A percentile compares a stretch with the other conserved stretches of the same genome.
These are phyloP conservation scores for Perkinsus chesapeaki DNA, from an alignment of 169 alveolate genomes.

Conservation along the genomic window DNA sequence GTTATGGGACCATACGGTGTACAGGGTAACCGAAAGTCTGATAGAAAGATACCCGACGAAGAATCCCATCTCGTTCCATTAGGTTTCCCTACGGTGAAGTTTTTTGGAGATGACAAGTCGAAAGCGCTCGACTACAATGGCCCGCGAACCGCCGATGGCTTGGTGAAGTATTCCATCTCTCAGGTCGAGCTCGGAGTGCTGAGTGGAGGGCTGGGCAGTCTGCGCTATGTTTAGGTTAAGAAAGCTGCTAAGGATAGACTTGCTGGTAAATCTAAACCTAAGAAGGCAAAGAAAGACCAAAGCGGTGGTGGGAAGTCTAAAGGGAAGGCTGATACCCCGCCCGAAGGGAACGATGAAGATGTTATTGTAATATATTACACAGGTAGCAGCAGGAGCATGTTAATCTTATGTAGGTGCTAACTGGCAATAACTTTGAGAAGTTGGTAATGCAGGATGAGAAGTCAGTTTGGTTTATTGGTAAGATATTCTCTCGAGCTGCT, in stretches of 20 bases:
- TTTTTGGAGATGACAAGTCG: conserved; percentile 36
- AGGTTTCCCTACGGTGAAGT: conserved; percentile 81
- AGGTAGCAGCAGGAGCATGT: not conserved
- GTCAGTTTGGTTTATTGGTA: conserved; percentile 39
- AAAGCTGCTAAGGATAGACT: conserved; percentile 25
- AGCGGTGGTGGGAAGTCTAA: conserved; percentile 5
- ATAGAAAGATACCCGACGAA: not conserved
- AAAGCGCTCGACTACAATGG: conserved; percentile 38
- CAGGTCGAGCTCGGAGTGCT: not conserved
- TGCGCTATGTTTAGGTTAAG: conserved; percentile 7
- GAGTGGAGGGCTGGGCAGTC: not conserved
- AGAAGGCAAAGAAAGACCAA: conserved; percentile 16
- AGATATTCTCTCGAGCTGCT: not conserved
- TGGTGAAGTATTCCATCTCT: conserved; percentile 25
- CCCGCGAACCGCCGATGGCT: conserved; percentile 24
- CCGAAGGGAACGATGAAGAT: not conserved
- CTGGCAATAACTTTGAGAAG: conserved; percentile 42
- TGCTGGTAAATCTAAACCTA: conserved; percentile 7
- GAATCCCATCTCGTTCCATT: not conserved
- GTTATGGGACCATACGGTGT: conserved; percentile 50
- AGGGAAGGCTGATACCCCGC: conserved; percentile 9
- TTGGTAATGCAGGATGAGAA: conserved; percentile 42
- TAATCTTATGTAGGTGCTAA: conserved; percentile 24
- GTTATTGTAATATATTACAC: not conserved
- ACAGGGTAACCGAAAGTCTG: conserved; percentile 58